A percentile compares a stretch with the other conserved stretches of the same genome.
Evolutionary conservation across 176 grass and related monocot species (phyloP).

Genomic region (Bromus sterilis): DNA sequence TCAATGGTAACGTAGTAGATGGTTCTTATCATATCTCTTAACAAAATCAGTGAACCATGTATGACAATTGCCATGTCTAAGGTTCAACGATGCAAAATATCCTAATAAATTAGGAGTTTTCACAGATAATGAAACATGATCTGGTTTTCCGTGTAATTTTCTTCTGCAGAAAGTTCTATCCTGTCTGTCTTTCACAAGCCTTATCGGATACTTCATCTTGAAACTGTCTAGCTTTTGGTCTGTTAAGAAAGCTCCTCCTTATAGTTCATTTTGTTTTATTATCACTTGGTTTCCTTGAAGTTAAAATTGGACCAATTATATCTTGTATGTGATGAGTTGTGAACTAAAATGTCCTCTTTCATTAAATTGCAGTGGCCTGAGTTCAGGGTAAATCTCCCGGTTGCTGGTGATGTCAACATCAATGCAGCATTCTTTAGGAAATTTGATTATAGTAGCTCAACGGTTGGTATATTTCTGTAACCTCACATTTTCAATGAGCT

Average conservation of each 20-base stretch:
- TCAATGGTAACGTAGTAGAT: neutral
- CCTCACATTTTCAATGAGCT: neutral
- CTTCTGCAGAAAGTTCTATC: neutral
- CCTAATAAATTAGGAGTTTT: neutral
- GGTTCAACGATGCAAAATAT: neutral
- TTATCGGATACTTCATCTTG: neutral
- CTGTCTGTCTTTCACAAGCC: neutral
- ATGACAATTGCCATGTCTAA: neutral
- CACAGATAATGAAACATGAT: neutral
- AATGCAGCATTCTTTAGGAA: constrained; percentile 82
- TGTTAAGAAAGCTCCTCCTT: neutral
- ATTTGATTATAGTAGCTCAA: constrained; percentile 88
- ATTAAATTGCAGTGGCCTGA: constrained; percentile 78
- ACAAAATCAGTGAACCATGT: neutral
- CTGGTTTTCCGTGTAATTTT: neutral
- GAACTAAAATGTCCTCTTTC: constrained; percentile 9
- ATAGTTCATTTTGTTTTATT: neutral
- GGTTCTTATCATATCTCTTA: neutral
- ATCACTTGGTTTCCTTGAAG: neutral
- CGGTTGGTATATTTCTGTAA: constrained; percentile 44
- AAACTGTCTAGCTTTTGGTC: neutral
- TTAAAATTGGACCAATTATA: neutral
- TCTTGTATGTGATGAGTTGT: constrained; percentile 5
- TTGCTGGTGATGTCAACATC: constrained; percentile 70
- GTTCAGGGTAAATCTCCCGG: constrained; percentile 60